Percentiles rank a stretch among this genome's conserved stretches.
These are phyloP conservation scores for Teratosphaeria zuluensis DNA, from an alignment of 2,329 filamentous ascomycete genomes.

Conservation along the genomic window DNA sequence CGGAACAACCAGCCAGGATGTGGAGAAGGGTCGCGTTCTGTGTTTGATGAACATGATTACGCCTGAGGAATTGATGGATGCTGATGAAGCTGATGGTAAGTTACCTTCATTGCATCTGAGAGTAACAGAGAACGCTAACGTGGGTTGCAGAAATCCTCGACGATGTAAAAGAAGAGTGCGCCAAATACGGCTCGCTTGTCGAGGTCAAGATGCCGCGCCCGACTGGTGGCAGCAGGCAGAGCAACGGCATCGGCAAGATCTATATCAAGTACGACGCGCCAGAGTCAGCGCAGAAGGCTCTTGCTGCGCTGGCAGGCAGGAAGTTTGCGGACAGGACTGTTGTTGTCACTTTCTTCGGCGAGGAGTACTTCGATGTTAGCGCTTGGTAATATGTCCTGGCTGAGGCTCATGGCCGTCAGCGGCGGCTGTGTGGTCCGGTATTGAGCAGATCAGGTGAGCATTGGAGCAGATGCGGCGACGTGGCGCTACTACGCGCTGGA, in stretches of 20 bases:
- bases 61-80: constrained; percentile 83
- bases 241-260: constrained; percentile 90
- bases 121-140: background rate
- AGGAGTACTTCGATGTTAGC: constrained; percentile 92
- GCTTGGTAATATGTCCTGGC: constrained; percentile 56
- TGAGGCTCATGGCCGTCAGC: background rate
- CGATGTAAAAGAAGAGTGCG: constrained; percentile 85
- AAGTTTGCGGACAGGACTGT: constrained; percentile 97
- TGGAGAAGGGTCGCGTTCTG: constrained; percentile 73
- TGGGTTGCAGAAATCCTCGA: constrained; percentile 73
- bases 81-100: constrained; percentile 88
- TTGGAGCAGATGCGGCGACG: background rate
- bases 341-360: constrained; percentile 90
- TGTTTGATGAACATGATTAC: constrained; percentile 99
- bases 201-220: constrained; percentile 92
- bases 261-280: constrained; percentile 82
- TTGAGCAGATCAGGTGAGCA: background rate
- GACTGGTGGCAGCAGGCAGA: constrained; percentile 69
- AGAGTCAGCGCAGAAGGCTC: constrained; percentile 71
- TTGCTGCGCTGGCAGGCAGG: constrained; percentile 81
- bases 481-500: background rate
- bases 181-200: constrained; percentile 75
- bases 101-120: background rate
- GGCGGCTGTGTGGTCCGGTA: background rate
- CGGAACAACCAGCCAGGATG: constrained; percentile 63